Conservation (phyloP, 306 rosid genomes). For the Corylus avellana region DNA sequence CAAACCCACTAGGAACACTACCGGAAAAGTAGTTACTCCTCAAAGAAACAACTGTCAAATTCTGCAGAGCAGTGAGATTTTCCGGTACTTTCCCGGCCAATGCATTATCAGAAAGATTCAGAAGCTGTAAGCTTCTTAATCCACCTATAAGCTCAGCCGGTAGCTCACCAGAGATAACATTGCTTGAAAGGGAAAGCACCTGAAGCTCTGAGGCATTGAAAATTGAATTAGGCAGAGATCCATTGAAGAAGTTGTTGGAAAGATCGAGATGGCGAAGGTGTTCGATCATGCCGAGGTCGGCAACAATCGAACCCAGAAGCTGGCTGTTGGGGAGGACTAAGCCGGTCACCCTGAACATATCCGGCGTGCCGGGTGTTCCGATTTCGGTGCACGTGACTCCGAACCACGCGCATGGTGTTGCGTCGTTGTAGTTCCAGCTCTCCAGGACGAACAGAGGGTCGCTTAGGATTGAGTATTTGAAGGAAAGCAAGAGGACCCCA, state of each 20-base stretch:
- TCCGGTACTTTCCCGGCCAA: slow-evolving; percentile 68
- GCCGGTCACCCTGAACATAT: slow-evolving; percentile 63
- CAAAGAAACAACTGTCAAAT: slow-evolving; percentile 62
- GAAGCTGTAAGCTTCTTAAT: slow-evolving; percentile 53
- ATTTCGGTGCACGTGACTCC: slow-evolving; percentile 75
- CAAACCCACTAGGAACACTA: slow-evolving; percentile 49
- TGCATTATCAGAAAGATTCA: slow-evolving; percentile 86
- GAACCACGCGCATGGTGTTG: slow-evolving; percentile 81
- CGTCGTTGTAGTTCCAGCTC: slow-evolving; percentile 68
- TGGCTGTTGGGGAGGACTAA: slow-evolving; percentile 60
- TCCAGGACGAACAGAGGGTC: slow-evolving; percentile 71
- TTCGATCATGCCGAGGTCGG: slow-evolving; percentile 59
- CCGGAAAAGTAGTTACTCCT: slow-evolving; percentile 79
- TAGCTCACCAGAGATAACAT: slow-evolving; percentile 74
- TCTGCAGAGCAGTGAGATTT: slow-evolving; percentile 48
- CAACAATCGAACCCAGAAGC: slow-evolving; percentile 77
- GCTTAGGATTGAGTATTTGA: slow-evolving; percentile 71
- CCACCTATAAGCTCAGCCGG: slow-evolving; percentile 56
- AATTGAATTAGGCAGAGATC: slow-evolving; percentile 64
- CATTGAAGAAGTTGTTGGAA: slow-evolving; percentile 80
- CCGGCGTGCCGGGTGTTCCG: slow-evolving; percentile 41
- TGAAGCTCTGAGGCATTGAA: slow-evolving; percentile 79
- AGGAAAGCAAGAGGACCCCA: slow-evolving; percentile 64
- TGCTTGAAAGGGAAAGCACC: slow-evolving; percentile 69
- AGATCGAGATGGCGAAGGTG: slow-evolving; percentile 78